Evolutionary conservation across 306 rosid species (phyloP).

Genomic region (Acacia melanoxylon): DNA sequence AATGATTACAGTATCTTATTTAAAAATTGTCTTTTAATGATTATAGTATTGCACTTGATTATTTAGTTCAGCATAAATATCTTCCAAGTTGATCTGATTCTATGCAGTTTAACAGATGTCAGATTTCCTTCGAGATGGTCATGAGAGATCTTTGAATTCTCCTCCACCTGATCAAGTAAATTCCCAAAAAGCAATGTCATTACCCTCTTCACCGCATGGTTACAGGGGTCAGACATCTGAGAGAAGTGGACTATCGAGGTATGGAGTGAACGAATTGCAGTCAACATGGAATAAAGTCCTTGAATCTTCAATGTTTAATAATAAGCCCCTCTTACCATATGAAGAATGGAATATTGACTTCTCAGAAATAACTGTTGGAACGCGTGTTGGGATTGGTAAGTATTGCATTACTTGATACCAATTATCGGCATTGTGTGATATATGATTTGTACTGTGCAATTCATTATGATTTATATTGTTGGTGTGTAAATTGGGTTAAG

Average conservation of each 20-base stretch:
- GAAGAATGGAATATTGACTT: slow-evolving; percentile 89
- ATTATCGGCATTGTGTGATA: slow-evolving; percentile 11
- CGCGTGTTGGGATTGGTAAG: slow-evolving; percentile 96
- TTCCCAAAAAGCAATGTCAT: slow-evolving; percentile 83
- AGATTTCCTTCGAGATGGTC: slow-evolving; percentile 41
- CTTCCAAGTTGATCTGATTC: neutral
- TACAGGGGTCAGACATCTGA: slow-evolving; percentile 72
- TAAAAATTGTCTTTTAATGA: neutral
- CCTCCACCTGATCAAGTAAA: slow-evolving; percentile 44
- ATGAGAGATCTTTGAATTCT: slow-evolving; percentile 38
- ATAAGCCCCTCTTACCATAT: slow-evolving; percentile 76
- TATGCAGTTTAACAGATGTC: slow-evolving; percentile 33
- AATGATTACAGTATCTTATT: neutral
- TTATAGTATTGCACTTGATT: neutral
- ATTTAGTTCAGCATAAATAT: neutral
- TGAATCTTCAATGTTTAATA: slow-evolving; percentile 57
- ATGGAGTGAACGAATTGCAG: slow-evolving; percentile 51
- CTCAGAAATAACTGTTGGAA: slow-evolving; percentile 89
- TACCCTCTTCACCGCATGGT: slow-evolving; percentile 91
- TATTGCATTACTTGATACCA: slow-evolving; percentile 21
- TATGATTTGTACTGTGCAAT: neutral
- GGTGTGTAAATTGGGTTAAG: slow-evolving; percentile 7
- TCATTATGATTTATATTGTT: slow-evolving; percentile 12
- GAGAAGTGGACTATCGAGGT: slow-evolving; percentile 52
- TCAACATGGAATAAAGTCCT: slow-evolving; percentile 85